Evolutionary conservation across 495 filamentous ascomycete species (phyloP).

Genomic region (Halenospora varia): DNA sequence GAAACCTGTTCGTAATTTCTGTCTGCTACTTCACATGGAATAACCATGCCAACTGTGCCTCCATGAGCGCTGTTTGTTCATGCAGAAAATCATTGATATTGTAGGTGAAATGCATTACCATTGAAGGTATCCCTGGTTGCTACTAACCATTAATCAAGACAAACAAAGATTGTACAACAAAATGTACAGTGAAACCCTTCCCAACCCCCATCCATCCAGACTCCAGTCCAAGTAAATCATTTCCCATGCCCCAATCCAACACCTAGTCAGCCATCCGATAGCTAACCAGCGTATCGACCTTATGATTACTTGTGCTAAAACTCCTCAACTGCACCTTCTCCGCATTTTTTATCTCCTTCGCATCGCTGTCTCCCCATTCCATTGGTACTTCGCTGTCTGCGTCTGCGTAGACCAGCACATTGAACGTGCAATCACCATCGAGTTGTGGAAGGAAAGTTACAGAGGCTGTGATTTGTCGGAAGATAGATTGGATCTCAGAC

Average conservation of each 20-base stretch:
- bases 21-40: no score
- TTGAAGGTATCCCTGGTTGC: no score
- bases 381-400: conserved; percentile 95
- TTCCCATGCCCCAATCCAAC: background rate
- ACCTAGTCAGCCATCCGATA: conserved; percentile 60
- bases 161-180: background rate
- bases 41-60: no score
- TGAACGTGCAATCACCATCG: conserved; percentile 93
- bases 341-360: conserved; percentile 93
- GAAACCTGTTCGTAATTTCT: background rate
- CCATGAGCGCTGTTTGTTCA: no score
- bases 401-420: conserved; percentile 96
- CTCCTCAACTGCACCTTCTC: conserved; percentile 94
- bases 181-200: background rate
- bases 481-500: conserved; percentile 89
- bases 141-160: no score
- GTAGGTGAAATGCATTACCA: no score
- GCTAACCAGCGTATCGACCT: conserved; percentile 91
- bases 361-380: conserved; percentile 98
- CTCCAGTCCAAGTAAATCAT: background rate
- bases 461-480: conserved; percentile 95
- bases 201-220: background rate
- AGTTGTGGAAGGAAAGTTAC: conserved; percentile 96
- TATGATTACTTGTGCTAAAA: conserved; percentile 90
- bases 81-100: no score